Conservation (phyloP, 768 basidiomycete species). For the Trametes cingulata region DNA sequence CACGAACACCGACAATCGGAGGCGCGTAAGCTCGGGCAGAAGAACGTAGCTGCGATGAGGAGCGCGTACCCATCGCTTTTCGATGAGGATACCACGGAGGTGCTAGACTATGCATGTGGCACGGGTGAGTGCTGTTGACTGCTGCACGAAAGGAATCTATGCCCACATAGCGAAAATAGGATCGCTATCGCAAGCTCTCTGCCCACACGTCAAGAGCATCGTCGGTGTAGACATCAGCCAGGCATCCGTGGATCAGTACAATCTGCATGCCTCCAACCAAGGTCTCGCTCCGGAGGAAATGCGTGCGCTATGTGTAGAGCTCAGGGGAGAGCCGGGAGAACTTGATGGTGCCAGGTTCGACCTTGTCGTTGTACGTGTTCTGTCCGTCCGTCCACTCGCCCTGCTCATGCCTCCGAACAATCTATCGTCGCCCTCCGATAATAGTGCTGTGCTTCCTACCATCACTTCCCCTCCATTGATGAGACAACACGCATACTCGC, state of each 20-base stretch:
- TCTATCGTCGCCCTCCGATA: too few relatives aligned
- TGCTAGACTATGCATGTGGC: slow-evolving; percentile 79
- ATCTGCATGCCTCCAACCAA: slow-evolving; percentile 55
- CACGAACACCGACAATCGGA: not conserved
- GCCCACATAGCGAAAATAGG: slow-evolving; percentile 52
- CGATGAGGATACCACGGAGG: slow-evolving; percentile 52
- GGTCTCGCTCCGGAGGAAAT: slow-evolving; percentile 68
- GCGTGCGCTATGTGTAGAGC: slow-evolving; percentile 61
- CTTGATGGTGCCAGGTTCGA: slow-evolving; percentile 63
- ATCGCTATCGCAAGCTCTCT: slow-evolving; percentile 62
- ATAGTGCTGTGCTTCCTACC: slow-evolving; percentile 66
- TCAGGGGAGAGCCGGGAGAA: slow-evolving; percentile 46
- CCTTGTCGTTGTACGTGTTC: slow-evolving; percentile 59
- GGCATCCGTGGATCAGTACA: slow-evolving; percentile 67
- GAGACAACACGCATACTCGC: slow-evolving; percentile 52
- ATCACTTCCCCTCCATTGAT: slow-evolving; percentile 56
- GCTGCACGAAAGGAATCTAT: too few relatives aligned
- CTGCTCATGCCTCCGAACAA: too few relatives aligned
- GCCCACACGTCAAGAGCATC: slow-evolving; percentile 59
- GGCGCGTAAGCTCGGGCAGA: slow-evolving; percentile 23
- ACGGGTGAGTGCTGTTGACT: slow-evolving; percentile 44
- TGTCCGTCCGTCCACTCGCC: not conserved
- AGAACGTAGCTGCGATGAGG: slow-evolving; percentile 33
- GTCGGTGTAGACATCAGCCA: slow-evolving; percentile 80
- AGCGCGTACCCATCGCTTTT: slow-evolving; percentile 38